Evolutionary conservation across 176 grass and related monocot genomes (phyloP), one percentile per base, ranked within the genome.

Genomic region (Oryza australiensis): DNA sequence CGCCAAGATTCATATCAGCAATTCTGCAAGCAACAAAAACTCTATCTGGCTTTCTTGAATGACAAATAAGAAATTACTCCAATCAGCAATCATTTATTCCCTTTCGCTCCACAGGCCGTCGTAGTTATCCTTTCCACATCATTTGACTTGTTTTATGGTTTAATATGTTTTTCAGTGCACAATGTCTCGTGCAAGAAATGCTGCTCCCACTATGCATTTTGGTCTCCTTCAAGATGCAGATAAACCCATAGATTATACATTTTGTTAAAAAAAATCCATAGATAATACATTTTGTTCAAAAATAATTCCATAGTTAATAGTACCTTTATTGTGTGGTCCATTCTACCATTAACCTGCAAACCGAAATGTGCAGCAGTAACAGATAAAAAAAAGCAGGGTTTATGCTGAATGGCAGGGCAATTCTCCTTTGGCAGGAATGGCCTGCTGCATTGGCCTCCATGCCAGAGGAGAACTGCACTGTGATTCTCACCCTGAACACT

Each of bases 361-460:
- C 53, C 8, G 5, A 57, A 3, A 59, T 59, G 20, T 59, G 53
- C 18, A 59, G 16, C 2, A 20, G 3, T 59, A 9, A 59, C 22
- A 59, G n/a, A 59, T 23, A 59, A 23, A 37, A 59, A 23, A 37
- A 59, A 59, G 55, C 41, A 46, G 70, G 78, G 73, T 66, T 86
- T 66, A 73, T 77, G 20, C 59, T 64, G 94, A 92, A 93, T 91
- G 66, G 86, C 94, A 97, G 91, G 88, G 90, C 91, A 87, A 97
- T 93, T 93, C 88, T 97, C 94, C 88, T 93, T 97, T 97, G 91
- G 88, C 88, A 93, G 66, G 78, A 72, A 80, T 13, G 63, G 64
- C 66, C 20, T 72, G 26, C 73, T 77, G 57, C 30, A 23, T 86
- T 81, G 66, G 59, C 78, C 45, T 73, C 45, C 87, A 86, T 89